A percentile compares a stretch with the other conserved stretches of the same genome.
Evolutionary conservation across 805 yeast genomes (phyloP).

Genomic region (Lipomyces oligophaga): DNA sequence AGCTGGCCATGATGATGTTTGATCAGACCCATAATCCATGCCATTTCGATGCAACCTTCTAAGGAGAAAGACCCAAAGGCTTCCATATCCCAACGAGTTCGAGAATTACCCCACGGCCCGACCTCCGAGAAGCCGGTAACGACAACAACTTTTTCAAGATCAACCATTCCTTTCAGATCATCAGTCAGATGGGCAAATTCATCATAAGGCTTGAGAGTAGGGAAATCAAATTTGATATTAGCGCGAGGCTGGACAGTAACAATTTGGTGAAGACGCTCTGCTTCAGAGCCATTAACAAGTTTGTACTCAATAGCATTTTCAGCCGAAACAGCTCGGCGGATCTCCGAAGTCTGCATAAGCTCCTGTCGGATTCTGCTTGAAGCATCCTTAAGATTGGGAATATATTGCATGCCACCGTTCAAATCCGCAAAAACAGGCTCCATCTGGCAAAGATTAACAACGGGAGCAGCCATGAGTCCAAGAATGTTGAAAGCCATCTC

Average conservation of each 20-base stretch:
- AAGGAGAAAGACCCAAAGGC: slow-evolving; percentile 88
- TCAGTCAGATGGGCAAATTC: slow-evolving; percentile 45
- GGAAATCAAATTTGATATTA: slow-evolving; percentile 91
- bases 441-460: slow-evolving; percentile 82
- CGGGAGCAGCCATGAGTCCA: slow-evolving; percentile 86
- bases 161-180: slow-evolving; percentile 83
- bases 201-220: slow-evolving; percentile 71
- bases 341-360: slow-evolving; percentile 75
- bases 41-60: slow-evolving; percentile 98
- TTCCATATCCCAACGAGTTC: slow-evolving; percentile 99
- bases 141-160: slow-evolving; percentile 86
- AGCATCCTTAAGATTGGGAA: slow-evolving; percentile 85
- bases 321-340: slow-evolving; percentile 90
- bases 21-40: slow-evolving; percentile 98
- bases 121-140: slow-evolving; percentile 98
- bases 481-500: slow-evolving; percentile 99
- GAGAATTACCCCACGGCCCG: slow-evolving; percentile 98
- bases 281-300: slow-evolving; percentile 79
- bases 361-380: slow-evolving; percentile 72
- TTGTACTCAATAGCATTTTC: slow-evolving; percentile 87
- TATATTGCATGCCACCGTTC: slow-evolving; percentile 96
- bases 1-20: slow-evolving; percentile 89
- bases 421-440: slow-evolving; percentile 96
- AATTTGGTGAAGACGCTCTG: slow-evolving; percentile 79
- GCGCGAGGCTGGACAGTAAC: slow-evolving; percentile 87